These are phyloP conservation scores for Cyberlindnera maritima DNA, from an alignment of 805 yeast genomes.

Conservation along the genomic window DNA sequence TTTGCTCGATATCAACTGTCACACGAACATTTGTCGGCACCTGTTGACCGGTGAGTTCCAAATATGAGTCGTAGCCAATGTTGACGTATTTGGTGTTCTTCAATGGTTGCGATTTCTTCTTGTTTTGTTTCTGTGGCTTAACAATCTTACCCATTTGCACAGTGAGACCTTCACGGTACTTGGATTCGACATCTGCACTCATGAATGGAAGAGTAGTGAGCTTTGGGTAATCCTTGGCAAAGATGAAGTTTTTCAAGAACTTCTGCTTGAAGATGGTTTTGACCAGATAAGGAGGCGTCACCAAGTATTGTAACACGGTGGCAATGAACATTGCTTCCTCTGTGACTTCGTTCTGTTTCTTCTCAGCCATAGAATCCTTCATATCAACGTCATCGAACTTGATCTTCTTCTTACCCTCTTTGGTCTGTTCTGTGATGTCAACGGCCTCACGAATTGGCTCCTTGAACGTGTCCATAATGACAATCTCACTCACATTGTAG, in stretches of 20 bases:
- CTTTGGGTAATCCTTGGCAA: conserved; percentile 70
- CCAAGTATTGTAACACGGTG: conserved; percentile 69
- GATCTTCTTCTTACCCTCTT: conserved; percentile 27
- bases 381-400: conserved; percentile 31
- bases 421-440: conserved; percentile 23
- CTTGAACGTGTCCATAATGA: conserved; percentile 56
- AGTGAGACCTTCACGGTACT: conserved; percentile 60
- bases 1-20: conserved; percentile 65
- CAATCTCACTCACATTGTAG: conserved; percentile 70
- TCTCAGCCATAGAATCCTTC: conserved; percentile 19
- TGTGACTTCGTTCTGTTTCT: conserved; percentile 22
- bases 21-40: conserved; percentile 80
- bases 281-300: conserved; percentile 80
- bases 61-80: conserved; percentile 58
- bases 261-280: conserved; percentile 57
- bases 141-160: conserved; percentile 38
- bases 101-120: conserved; percentile 49
- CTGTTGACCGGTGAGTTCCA: conserved; percentile 56
- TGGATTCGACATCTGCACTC: conserved; percentile 40
- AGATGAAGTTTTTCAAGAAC: conserved; percentile 45
- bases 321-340: conserved; percentile 56
- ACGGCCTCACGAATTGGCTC: conserved; percentile 18
- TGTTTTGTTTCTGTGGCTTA: conserved; percentile 24
- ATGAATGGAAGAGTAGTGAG: conserved; percentile 74
- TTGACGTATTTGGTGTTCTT: conserved; percentile 71